These are phyloP conservation scores for Xylariales sp. DNA, from an alignment of 2,329 filamentous ascomycete genomes.

Conservation along the genomic window DNA sequence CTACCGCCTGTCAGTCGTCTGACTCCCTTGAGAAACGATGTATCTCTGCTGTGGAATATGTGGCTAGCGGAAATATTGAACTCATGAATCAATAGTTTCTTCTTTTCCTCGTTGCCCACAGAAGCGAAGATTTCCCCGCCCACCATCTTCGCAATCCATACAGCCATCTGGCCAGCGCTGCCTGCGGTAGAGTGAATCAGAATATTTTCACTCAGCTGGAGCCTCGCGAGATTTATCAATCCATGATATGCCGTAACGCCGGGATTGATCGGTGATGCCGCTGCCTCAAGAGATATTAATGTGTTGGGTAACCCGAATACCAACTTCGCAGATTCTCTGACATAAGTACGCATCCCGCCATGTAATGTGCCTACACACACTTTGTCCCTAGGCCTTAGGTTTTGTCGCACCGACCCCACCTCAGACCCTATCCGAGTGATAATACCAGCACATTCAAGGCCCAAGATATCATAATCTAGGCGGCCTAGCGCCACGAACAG, in stretches of 20 bases:
- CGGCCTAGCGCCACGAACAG: slow-evolving; percentile 23
- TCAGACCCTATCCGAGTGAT: slow-evolving; percentile 1
- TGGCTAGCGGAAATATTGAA: slow-evolving; percentile 16
- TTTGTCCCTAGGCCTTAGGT: too few relatives aligned
- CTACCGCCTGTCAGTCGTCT: slow-evolving; percentile 8
- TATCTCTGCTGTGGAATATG: slow-evolving; percentile 32
- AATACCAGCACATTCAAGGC: slow-evolving; percentile 19
- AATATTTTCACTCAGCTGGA: slow-evolving; percentile 17
- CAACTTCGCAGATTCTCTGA: too few relatives aligned
- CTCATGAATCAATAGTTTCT: slow-evolving; percentile 1
- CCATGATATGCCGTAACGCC: slow-evolving; percentile 14
- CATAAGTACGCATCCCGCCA: too few relatives aligned
- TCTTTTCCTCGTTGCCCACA: slow-evolving; percentile 24
- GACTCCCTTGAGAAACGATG: slow-evolving; percentile 10
- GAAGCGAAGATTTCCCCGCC: slow-evolving; percentile 33
- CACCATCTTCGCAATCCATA: slow-evolving; percentile 21
- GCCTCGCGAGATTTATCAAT: background rate
- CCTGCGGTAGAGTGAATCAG: slow-evolving; percentile 30
- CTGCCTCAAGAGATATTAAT: background rate
- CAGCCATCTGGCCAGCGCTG: slow-evolving; percentile 24
- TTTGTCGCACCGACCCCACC: too few relatives aligned
- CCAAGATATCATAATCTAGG: slow-evolving; percentile 6
- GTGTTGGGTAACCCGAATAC: too few relatives aligned
- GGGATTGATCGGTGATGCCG: background rate
- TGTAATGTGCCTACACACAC: too few relatives aligned